phyloP scores from a whole-genome alignment of 2,329 filamentous ascomycete genomes.

The Aspergillus fijiensis region DNA sequence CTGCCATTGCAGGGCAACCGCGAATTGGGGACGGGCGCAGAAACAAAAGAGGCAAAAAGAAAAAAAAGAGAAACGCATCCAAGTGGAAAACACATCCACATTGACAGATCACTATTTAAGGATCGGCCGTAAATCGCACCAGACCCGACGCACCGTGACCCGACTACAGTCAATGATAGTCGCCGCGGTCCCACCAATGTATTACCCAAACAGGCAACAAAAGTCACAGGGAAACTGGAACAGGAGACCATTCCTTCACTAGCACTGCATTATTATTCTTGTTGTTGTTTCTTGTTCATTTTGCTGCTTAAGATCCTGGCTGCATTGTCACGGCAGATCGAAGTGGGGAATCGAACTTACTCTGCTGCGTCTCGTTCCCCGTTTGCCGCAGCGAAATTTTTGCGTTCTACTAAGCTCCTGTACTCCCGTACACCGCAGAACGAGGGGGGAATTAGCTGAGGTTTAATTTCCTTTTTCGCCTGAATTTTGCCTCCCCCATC shows the following conservation, averaged over 20 bases:
- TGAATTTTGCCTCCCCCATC: neutral
- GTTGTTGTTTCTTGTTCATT: no score
- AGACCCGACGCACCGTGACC: conserved; percentile 4
- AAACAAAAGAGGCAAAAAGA: neutral
- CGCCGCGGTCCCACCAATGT: conserved; percentile 2
- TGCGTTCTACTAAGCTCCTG: neutral
- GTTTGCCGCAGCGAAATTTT: conserved; percentile 5
- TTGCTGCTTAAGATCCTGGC: conserved; percentile 7
- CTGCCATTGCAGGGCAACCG: neutral
- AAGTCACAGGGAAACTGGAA: neutral
- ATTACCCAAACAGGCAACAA: conserved; percentile 2
- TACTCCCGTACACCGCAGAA: neutral
- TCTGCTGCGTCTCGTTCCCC: neutral
- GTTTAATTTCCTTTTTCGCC: neutral
- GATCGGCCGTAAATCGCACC: conserved; percentile 9
- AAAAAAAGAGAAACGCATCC: neutral
- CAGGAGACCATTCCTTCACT: neutral
- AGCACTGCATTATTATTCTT: neutral
- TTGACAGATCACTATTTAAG: conserved; percentile 9
- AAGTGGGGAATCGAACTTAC: conserved; percentile 10
- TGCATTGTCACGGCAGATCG: conserved; percentile 17
- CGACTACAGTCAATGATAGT: conserved; percentile 6
- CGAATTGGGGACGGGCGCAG: neutral
- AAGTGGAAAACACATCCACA: conserved; percentile 2
- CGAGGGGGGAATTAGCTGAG: conserved; percentile 4